Evolutionary conservation across 2,329 filamentous ascomycete genomes (phyloP).

Genomic region (Pseudogymnoascus sp.): DNA sequence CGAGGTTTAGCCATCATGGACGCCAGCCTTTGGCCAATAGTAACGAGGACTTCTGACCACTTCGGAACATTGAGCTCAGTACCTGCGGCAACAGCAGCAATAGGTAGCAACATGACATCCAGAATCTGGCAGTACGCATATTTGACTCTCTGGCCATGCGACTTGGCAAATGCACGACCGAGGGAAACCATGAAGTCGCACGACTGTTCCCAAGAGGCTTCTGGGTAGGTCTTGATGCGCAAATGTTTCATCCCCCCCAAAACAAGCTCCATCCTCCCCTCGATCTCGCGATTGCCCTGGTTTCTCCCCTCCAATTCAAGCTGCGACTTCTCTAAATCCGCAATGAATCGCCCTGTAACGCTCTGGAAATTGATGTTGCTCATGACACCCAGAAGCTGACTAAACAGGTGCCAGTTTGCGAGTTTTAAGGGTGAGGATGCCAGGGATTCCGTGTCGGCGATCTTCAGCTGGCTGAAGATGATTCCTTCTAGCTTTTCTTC

Average conservation of each 20-base stretch:
- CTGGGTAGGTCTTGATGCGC: constrained; percentile 63
- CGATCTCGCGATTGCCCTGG: constrained; percentile 57
- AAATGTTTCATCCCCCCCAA: constrained; percentile 88
- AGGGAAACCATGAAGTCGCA: constrained; percentile 82
- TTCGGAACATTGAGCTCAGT: constrained; percentile 70
- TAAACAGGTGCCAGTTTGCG: constrained; percentile 93
- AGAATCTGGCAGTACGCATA: constrained; percentile 90
- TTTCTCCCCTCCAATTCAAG: constrained; percentile 67
- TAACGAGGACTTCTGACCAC: constrained; percentile 79
- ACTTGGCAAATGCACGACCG: constrained; percentile 72
- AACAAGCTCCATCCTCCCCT: constrained; percentile 78
- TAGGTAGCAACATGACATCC: constrained; percentile 74
- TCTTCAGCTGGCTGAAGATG: constrained; percentile 91
- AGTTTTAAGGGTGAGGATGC: constrained; percentile 72
- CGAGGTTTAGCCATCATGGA: constrained; percentile 87
- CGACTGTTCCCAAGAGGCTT: constrained; percentile 72
- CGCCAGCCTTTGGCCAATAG: constrained; percentile 67
- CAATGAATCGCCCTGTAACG: constrained; percentile 73
- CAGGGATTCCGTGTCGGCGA: constrained; percentile 74
- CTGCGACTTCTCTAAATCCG: constrained; percentile 70
- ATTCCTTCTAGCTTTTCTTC: constrained; percentile 90
- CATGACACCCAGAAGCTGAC: constrained; percentile 90
- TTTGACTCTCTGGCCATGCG: constrained; percentile 84
- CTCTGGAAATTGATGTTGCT: constrained; percentile 83
- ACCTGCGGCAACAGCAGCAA: constrained; percentile 66